These are phyloP conservation scores for Colletotrichum lupini DNA, from an alignment of 2,329 filamentous ascomycete species.

Conservation along the genomic window DNA sequence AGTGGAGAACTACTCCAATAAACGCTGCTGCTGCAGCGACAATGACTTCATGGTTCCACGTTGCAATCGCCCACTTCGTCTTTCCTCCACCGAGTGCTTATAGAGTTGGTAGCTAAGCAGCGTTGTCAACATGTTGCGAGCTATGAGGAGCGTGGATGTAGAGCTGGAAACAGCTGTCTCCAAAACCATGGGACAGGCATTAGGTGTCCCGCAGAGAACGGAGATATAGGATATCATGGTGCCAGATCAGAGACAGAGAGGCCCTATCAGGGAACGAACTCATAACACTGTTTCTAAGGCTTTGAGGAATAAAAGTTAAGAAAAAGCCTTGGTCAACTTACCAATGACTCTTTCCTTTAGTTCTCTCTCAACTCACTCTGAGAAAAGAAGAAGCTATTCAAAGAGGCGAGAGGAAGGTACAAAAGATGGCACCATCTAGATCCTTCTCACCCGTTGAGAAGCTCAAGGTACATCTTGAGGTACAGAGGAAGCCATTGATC, in stretches of 20 bases:
- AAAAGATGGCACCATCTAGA: background rate
- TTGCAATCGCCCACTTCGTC: background rate
- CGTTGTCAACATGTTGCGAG: background rate
- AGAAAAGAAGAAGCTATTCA: background rate
- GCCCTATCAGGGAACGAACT: background rate
- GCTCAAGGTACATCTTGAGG: background rate
- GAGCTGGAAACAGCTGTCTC: background rate
- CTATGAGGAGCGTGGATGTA: background rate
- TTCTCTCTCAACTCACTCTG: background rate
- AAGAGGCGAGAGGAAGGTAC: background rate
- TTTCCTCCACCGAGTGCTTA: background rate
- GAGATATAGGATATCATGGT: background rate
- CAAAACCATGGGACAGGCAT: background rate
- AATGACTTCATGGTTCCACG: conserved; percentile 2
- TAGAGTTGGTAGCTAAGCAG: background rate
- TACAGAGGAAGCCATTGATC: background rate
- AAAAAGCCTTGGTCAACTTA: background rate
- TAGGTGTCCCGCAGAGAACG: background rate
- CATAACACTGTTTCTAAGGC: background rate
- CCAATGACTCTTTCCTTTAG: background rate
- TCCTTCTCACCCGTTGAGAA: background rate
- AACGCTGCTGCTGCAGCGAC: conserved; percentile 14
- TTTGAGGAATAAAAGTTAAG: background rate
- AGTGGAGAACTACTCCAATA: conserved; percentile 23
- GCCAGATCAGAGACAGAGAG: background rate